Evolutionary conservation across 805 yeast genomes (phyloP).

Genomic region (Candida ascalaphidarum): DNA sequence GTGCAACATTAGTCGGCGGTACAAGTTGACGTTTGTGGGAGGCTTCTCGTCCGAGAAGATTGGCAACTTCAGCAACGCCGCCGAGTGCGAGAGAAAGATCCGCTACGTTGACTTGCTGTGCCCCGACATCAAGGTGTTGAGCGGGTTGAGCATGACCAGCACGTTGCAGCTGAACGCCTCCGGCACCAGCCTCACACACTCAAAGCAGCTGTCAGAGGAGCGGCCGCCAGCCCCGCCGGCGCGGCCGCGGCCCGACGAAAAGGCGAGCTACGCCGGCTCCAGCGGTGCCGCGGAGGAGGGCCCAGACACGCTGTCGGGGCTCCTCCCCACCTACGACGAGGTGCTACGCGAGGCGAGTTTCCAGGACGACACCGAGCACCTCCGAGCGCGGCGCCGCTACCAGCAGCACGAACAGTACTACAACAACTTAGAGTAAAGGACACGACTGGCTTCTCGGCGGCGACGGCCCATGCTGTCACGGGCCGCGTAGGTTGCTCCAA

Average conservation of each 20-base stretch:
- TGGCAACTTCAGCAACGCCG: constrained; percentile 6
- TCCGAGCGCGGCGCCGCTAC: constrained; percentile 24
- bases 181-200: constrained; percentile 7
- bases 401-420: constrained; percentile 22
- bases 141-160: constrained; percentile 22
- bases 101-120: constrained; percentile 21
- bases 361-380: constrained; percentile 25
- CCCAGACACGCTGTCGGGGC: constrained; percentile 2
- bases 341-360: constrained; percentile 20
- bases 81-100: constrained; percentile 12
- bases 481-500: no score
- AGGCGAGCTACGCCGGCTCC: constrained; percentile 1
- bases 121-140: constrained; percentile 22
- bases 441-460: no score
- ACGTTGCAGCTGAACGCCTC: constrained; percentile 17
- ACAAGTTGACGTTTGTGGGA: constrained; percentile 24
- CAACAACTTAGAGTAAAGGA: constrained; percentile 11
- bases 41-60: constrained; percentile 18
- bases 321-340: constrained; percentile 30
- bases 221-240: not conserved
- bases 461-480: no score
- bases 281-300: constrained; percentile 1
- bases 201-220: not conserved
- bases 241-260: not conserved
- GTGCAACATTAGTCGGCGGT: constrained; percentile 46